Evolutionary conservation across 1,284 basidiomycete species (phyloP).

Genomic region (Salmacisia buchloeana): DNA sequence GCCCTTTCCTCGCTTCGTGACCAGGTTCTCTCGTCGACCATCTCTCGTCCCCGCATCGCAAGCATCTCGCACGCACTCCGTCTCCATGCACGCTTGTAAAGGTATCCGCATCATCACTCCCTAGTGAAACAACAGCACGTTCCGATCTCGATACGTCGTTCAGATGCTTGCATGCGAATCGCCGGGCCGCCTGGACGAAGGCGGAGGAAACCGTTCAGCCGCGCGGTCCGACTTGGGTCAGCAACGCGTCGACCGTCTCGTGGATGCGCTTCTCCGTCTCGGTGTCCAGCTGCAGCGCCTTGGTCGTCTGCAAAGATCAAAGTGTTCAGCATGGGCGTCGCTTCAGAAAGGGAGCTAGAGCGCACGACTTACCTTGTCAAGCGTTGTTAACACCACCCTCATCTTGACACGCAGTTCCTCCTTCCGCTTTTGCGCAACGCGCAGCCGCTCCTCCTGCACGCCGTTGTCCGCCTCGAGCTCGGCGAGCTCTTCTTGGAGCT

Average conservation of each 20-base stretch:
- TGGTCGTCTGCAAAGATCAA: conserved; percentile 18
- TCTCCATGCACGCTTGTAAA: too few relatives aligned
- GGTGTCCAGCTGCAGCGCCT: conserved; percentile 23
- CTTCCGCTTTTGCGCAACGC: conserved; percentile 10
- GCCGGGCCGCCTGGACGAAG: background rate
- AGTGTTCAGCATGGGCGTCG: background rate
- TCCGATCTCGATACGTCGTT: too few relatives aligned
- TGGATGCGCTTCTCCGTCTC: conserved; percentile 26
- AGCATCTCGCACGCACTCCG: too few relatives aligned
- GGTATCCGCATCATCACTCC: too few relatives aligned
- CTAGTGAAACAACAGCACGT: too few relatives aligned
- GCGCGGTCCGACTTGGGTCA: conserved; percentile 28
- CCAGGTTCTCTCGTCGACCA: too few relatives aligned
- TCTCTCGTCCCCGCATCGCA: too few relatives aligned
- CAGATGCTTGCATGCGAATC: background rate
- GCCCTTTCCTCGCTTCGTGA: too few relatives aligned
- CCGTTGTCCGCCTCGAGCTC: conserved; percentile 11
- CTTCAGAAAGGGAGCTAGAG: background rate
- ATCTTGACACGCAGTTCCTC: conserved; percentile 17
- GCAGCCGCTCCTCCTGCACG: conserved; percentile 12
- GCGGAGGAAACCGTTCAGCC: background rate
- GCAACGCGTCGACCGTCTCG: conserved; percentile 27
- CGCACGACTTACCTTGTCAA: conserved; percentile 20
- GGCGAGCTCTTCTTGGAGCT: conserved; percentile 22
- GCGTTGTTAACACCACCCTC: conserved; percentile 16